phyloP scores from a whole-genome alignment of 176 grass and related monocot species.

The Melocanna baccifera region DNA sequence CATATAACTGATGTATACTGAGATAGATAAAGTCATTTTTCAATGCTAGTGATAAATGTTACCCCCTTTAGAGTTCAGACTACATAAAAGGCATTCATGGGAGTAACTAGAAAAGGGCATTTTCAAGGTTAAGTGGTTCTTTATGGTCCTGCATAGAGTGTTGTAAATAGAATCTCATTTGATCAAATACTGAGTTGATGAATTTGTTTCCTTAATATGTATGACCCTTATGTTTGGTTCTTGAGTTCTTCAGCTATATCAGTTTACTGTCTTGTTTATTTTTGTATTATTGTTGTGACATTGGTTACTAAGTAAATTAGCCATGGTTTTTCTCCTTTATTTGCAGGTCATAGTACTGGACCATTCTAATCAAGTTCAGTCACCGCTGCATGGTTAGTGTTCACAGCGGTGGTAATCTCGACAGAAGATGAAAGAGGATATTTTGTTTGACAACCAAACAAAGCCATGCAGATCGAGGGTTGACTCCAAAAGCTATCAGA shows the following conservation, averaged over 20 bases:
- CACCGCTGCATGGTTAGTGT: conserved; percentile 27
- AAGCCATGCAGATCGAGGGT: conserved; percentile 80
- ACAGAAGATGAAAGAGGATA: conserved; percentile 81
- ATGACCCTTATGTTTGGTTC: neutral
- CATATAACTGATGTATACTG: neutral
- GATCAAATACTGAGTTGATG: neutral
- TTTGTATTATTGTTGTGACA: neutral
- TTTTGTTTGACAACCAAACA: conserved; percentile 85
- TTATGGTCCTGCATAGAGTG: neutral
- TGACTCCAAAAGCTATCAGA: conserved; percentile 54
- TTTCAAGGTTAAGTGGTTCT: neutral
- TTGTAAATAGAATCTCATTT: neutral
- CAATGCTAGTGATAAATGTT: conserved; percentile 1
- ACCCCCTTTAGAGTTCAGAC: neutral
- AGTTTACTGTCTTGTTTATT: neutral
- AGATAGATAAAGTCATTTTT: neutral
- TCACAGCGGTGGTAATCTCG: neutral
- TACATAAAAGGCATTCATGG: neutral
- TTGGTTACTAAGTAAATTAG: neutral
- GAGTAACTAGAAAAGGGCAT: neutral
- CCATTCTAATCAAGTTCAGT: neutral
- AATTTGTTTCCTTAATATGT: neutral
- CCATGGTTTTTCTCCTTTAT: neutral
- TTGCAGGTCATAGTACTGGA: conserved; percentile 28
- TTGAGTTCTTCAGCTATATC: neutral